Conservation (phyloP, 352 stramenopile genomes). For the Thalassiosira mediterranea region DNA sequence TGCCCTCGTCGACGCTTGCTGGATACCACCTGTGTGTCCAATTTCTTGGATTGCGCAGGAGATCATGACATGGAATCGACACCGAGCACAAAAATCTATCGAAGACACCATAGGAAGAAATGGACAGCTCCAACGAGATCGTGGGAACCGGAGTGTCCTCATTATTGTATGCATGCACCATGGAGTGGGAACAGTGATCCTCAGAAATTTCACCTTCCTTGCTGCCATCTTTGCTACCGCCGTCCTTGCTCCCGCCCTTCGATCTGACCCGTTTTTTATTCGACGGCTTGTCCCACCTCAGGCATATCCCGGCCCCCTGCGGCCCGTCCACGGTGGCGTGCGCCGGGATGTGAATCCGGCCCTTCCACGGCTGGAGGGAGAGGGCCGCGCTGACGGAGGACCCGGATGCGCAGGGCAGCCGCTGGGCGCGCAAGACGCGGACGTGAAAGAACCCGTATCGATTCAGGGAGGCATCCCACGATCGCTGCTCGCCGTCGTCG, state of each 20-base stretch:
- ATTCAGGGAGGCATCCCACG: conserved; percentile 69
- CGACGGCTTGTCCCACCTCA: conserved; percentile 59
- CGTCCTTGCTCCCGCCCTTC: conserved; percentile 12
- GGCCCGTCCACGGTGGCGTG: conserved; percentile 41
- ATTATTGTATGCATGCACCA: conserved; percentile 81
- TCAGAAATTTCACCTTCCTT: conserved; percentile 22
- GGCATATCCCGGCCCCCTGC: conserved; percentile 64
- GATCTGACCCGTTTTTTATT: conserved; percentile 17
- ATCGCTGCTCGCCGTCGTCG: not conserved
- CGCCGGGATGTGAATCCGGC: conserved; percentile 58
- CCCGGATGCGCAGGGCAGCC: conserved; percentile 67
- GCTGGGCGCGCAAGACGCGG: conserved; percentile 65
- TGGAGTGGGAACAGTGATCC: conserved; percentile 51
- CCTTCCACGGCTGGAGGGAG: conserved; percentile 76
- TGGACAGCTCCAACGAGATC: conserved; percentile 66
- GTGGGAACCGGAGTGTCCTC: conserved; percentile 75
- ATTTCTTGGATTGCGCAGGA: conserved; percentile 59
- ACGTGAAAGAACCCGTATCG: conserved; percentile 78
- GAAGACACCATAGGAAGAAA: conserved; percentile 61
- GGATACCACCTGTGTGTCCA: conserved; percentile 66
- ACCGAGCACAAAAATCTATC: conserved; percentile 73
- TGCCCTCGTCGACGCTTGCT: conserved; percentile 31
- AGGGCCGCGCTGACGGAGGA: conserved; percentile 61
- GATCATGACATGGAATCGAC: conserved; percentile 55
- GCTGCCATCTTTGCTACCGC: conserved; percentile 22